Evolutionary conservation across 495 filamentous ascomycete genomes (phyloP).

Genomic region (Tuber indicum): DNA sequence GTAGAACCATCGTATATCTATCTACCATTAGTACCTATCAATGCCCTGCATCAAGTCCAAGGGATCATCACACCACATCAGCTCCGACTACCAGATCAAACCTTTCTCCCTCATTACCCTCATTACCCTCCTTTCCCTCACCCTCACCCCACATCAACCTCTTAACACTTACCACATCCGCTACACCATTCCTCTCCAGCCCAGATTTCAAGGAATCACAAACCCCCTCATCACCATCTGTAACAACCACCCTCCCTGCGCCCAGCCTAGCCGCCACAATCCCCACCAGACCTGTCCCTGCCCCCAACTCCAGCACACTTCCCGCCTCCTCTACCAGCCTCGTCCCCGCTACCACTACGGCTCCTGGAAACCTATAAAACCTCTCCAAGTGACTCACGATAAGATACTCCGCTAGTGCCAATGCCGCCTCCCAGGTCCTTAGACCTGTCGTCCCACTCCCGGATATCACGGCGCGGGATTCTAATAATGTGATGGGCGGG

Average conservation of each 20-base stretch:
- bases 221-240: constrained; percentile 72
- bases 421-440: constrained; percentile 86
- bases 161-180: constrained; percentile 29
- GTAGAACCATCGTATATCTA: constrained; percentile 61
- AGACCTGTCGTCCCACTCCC: constrained; percentile 73
- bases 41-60: constrained; percentile 1
- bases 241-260: constrained; percentile 60
- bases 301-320: constrained; percentile 75
- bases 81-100: constrained; percentile 52
- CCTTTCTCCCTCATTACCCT: constrained; percentile 5
- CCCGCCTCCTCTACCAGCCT: constrained; percentile 49
- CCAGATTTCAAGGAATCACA: constrained; percentile 33
- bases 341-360: constrained; percentile 43
- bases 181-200: constrained; percentile 36
- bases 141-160: constrained; percentile 22
- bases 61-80: constrained; percentile 46
- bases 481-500: constrained; percentile 53
- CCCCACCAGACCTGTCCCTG: constrained; percentile 79
- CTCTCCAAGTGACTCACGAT: constrained; percentile 37
- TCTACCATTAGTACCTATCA: neutral
- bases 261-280: constrained; percentile 71
- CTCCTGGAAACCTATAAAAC: constrained; percentile 45
- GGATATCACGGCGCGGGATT: constrained; percentile 68
- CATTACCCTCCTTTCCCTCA: constrained; percentile 3
- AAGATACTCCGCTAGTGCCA: constrained; percentile 76